Percentiles rank a stretch among this genome's conserved stretches.
These are phyloP conservation scores for Sphaerulina vaccinii DNA, from an alignment of 2,329 filamentous ascomycete genomes.

Conservation along the genomic window DNA sequence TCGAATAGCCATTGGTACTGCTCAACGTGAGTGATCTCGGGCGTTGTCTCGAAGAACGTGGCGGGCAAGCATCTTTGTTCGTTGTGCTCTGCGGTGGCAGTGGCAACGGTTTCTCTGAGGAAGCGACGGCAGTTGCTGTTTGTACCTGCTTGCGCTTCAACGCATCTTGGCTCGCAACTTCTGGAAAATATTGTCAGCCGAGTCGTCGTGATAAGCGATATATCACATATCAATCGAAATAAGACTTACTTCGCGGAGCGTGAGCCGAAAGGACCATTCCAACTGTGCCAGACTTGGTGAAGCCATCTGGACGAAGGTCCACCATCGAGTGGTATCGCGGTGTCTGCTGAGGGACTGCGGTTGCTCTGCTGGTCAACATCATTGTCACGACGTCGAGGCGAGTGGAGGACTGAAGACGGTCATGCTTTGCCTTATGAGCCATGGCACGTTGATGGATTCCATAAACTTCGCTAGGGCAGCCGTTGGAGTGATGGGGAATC, in stretches of 20 bases:
- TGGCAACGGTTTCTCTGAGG: conserved; percentile 6
- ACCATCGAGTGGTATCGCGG: too few species aligned
- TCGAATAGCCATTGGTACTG: conserved; percentile 29
- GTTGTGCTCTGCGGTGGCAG: neutral
- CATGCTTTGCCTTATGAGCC: conserved; percentile 9
- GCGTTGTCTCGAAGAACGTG: conserved; percentile 17
- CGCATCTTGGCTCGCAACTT: neutral
- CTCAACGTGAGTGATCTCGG: conserved; percentile 27
- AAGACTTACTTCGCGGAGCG: neutral
- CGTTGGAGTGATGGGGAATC: neutral
- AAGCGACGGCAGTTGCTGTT: neutral
- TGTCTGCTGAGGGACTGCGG: too few species aligned
- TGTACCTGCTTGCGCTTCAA: neutral
- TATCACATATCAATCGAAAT: neutral
- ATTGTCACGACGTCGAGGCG: conserved; percentile 24
- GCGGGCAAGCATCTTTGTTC: conserved; percentile 4
- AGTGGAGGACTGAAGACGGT: conserved; percentile 12
- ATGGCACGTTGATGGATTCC: neutral
- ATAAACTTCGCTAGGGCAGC: neutral
- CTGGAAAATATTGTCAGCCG: neutral
- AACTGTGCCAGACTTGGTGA: neutral
- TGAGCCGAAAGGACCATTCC: neutral
- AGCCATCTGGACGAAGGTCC: neutral
- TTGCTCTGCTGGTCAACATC: conserved; percentile 11
- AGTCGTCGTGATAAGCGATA: neutral